These are phyloP conservation scores for Gracilaria domingensis DNA, from an alignment of 23 red algal species.

Conservation along the genomic window DNA sequence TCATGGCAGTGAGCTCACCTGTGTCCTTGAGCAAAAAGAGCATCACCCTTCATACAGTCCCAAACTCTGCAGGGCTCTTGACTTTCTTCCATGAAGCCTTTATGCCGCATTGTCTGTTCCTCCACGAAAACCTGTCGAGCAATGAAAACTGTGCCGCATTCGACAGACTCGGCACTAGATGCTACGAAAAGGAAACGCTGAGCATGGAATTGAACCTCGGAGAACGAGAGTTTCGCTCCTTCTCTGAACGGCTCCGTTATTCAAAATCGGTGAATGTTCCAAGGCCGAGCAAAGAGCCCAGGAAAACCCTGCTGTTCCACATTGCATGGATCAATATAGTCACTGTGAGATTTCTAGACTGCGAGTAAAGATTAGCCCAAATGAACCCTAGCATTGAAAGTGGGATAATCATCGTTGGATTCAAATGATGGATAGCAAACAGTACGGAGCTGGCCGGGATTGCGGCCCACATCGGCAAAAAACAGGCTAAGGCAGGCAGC, in stretches of 20 bases:
- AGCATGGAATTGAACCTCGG: background rate
- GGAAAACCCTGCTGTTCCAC: conserved; percentile 96
- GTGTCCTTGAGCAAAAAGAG: background rate
- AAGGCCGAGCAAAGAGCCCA: conserved; percentile 79
- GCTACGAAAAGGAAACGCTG: background rate
- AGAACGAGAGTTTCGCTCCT: background rate
- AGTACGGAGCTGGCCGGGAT: conserved; percentile 97
- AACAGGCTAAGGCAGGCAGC: conserved; percentile 87
- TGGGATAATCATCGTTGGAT: conserved; percentile 89
- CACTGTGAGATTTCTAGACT: conserved; percentile 84
- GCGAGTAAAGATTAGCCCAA: conserved; percentile 93
- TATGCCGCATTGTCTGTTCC: background rate
- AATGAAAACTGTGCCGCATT: background rate
- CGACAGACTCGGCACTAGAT: background rate
- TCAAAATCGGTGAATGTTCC: conserved; percentile 81
- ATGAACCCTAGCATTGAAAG: conserved; percentile 93
- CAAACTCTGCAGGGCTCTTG: background rate
- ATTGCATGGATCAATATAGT: conserved; percentile 97
- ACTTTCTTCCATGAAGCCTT: background rate
- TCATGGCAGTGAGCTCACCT: background rate
- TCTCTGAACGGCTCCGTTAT: conserved; percentile 10
- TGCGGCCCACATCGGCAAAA: conserved; percentile 92
- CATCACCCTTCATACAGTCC: background rate
- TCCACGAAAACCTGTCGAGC: background rate
- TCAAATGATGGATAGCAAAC: conserved; percentile 98